Conservation (phyloP, 2,329 filamentous ascomycete genomes). For the Aspergillus floridensis region DNA sequence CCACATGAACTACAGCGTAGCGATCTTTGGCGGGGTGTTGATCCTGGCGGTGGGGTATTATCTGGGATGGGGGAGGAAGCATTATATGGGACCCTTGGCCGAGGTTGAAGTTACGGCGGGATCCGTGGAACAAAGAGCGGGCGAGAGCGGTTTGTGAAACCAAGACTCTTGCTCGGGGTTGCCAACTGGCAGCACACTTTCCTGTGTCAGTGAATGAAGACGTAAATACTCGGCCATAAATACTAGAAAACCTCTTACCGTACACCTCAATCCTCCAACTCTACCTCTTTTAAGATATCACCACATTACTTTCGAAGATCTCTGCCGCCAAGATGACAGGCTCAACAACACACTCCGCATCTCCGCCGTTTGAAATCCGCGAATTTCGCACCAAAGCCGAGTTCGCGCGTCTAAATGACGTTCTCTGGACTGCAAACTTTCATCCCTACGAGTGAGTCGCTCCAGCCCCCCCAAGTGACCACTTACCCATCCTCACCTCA, state of each 20-base stretch:
- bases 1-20: constrained; percentile 50
- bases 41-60: constrained; percentile 42
- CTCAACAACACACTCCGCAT: neutral
- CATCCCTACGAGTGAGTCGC: constrained; percentile 13
- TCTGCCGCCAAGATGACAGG: neutral
- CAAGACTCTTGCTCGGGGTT: neutral
- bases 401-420: constrained; percentile 14
- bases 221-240: too few relatives aligned
- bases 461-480: too few relatives aligned
- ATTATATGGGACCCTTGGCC: constrained; percentile 32
- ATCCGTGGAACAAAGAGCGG: neutral
- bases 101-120: constrained; percentile 10
- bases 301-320: neutral
- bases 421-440: constrained; percentile 17
- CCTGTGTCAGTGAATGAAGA: too few relatives aligned
- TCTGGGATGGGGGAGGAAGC: constrained; percentile 28
- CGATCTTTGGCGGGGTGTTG: constrained; percentile 41
- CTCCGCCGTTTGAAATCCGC: constrained; percentile 8
- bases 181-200: too few relatives aligned
- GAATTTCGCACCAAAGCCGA: constrained; percentile 15
- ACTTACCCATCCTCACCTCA: neutral
- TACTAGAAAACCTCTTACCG: too few relatives aligned
- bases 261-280: neutral
- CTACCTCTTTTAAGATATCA: too few relatives aligned
- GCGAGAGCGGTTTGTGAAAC: neutral